Conservation (phyloP, 257 asterid species). For the Gentiana straminea region DNA sequence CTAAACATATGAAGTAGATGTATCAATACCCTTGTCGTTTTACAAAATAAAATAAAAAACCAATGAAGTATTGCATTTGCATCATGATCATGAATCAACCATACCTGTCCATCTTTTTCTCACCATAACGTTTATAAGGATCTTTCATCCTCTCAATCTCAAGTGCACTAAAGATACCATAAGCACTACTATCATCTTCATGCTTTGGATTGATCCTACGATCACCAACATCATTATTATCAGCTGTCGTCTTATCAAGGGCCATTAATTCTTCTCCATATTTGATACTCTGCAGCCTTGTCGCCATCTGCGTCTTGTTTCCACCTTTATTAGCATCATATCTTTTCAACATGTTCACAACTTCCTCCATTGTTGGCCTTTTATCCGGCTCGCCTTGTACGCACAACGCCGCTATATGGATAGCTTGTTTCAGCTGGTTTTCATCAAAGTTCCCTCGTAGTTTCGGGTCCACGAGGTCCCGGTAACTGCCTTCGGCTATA, state of each 20-base stretch:
- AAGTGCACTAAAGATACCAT: slow-evolving; percentile 71
- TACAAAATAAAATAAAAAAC: no score
- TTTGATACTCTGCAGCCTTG: slow-evolving; percentile 43
- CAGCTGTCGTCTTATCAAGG: slow-evolving; percentile 52
- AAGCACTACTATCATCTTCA: slow-evolving; percentile 41
- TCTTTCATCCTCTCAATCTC: slow-evolving; percentile 49
- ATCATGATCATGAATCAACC: neutral
- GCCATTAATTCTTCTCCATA: slow-evolving; percentile 65
- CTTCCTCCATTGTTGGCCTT: slow-evolving; percentile 70
- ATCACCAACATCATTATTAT: slow-evolving; percentile 10
- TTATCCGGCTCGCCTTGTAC: slow-evolving; percentile 64
- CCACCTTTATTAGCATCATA: slow-evolving; percentile 14
- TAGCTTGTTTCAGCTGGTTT: slow-evolving; percentile 28
- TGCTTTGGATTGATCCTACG: neutral
- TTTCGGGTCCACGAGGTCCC: slow-evolving; percentile 64
- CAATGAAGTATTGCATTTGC: no score
- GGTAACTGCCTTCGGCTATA: slow-evolving; percentile 32
- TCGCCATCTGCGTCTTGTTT: slow-evolving; percentile 5
- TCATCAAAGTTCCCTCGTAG: slow-evolving; percentile 52
- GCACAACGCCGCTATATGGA: slow-evolving; percentile 59
- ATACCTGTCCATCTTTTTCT: slow-evolving; percentile 18
- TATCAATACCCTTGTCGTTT: no score
- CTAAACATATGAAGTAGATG: no score
- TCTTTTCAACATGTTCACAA: slow-evolving; percentile 42
- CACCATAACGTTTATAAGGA: slow-evolving; percentile 31